A percentile compares a stretch with the other conserved stretches of the same genome.
Evolutionary conservation across 2,329 filamentous ascomycete genomes (phyloP).

Genomic region (Hypoxylon sp.): DNA sequence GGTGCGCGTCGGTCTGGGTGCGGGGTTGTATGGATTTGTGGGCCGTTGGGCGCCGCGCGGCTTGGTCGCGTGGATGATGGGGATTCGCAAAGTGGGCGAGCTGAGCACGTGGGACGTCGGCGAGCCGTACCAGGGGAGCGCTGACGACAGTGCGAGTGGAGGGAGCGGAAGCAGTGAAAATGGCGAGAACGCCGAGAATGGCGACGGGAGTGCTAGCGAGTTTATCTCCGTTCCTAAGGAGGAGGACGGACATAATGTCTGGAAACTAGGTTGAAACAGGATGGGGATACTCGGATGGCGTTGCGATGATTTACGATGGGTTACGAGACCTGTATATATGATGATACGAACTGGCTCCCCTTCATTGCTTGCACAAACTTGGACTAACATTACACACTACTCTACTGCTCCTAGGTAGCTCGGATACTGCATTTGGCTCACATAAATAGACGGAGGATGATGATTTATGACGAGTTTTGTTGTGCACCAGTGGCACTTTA

Average conservation of each 20-base stretch:
- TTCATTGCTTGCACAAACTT: slow-evolving; percentile 29
- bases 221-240: slow-evolving; percentile 68
- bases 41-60: slow-evolving; percentile 83
- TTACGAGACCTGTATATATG: slow-evolving; percentile 36
- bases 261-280: slow-evolving; percentile 54
- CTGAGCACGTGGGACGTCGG: slow-evolving; percentile 67
- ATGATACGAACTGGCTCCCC: slow-evolving; percentile 11
- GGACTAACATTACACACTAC: not conserved
- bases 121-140: slow-evolving; percentile 51
- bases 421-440: slow-evolving; percentile 10
- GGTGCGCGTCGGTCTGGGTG: slow-evolving; percentile 87
- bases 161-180: slow-evolving; percentile 52
- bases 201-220: slow-evolving; percentile 59
- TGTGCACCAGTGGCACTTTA: not conserved
- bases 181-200: slow-evolving; percentile 51
- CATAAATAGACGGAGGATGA: slow-evolving; percentile 20
- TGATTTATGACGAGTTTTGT: slow-evolving; percentile 5
- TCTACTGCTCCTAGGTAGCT: slow-evolving; percentile 13
- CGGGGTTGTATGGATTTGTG: slow-evolving; percentile 86
- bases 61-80: slow-evolving; percentile 95
- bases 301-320: slow-evolving; percentile 31
- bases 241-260: slow-evolving; percentile 62
- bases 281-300: slow-evolving; percentile 9
- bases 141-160: slow-evolving; percentile 51
- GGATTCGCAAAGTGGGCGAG: slow-evolving; percentile 75